These are phyloP conservation scores for Rhizopogon salebrosus DNA, from an alignment of 768 basidiomycete species.

Conservation along the genomic window DNA sequence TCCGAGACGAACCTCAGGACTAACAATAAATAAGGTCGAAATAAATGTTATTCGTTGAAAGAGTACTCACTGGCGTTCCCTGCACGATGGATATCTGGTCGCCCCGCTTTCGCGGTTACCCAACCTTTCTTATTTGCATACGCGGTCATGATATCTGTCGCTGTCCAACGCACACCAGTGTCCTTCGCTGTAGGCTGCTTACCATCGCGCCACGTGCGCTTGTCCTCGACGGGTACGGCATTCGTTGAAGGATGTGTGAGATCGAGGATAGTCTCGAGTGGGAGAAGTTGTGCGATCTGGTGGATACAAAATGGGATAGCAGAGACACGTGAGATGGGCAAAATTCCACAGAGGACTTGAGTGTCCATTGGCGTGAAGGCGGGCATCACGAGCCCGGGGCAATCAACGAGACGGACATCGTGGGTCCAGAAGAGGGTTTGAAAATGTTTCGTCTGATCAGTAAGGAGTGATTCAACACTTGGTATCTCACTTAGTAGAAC, in stretches of 20 bases:
- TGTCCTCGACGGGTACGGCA: slow-evolving; percentile 42
- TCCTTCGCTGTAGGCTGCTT: slow-evolving; percentile 15
- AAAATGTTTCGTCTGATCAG: slow-evolving; percentile 81
- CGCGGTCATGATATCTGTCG: slow-evolving; percentile 77
- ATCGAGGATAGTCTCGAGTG: slow-evolving; percentile 67
- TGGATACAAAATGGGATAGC: slow-evolving; percentile 83
- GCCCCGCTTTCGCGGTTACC: slow-evolving; percentile 87
- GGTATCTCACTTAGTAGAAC: background rate
- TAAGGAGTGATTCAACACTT: background rate
- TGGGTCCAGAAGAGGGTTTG: slow-evolving; percentile 89
- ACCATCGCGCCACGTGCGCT: slow-evolving; percentile 74
- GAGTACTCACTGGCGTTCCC: slow-evolving; percentile 79
- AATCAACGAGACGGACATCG: slow-evolving; percentile 88
- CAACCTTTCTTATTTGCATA: slow-evolving; percentile 76
- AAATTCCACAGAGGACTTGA: slow-evolving; percentile 64
- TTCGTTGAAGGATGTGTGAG: slow-evolving; percentile 46
- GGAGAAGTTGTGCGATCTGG: slow-evolving; percentile 60
- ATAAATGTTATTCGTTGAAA: background rate
- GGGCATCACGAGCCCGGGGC: slow-evolving; percentile 93
- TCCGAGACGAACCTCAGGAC: slow-evolving; percentile 83
- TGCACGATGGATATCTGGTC: slow-evolving; percentile 84
- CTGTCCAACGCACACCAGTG: slow-evolving; percentile 57
- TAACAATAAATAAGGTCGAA: slow-evolving; percentile 22
- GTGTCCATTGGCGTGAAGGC: slow-evolving; percentile 77
- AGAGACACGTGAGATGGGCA: slow-evolving; percentile 79